A percentile compares a stretch with the other conserved stretches of the same genome.
Conservation (phyloP, 306 rosid genomes). For the Quercus bicolor region DNA sequence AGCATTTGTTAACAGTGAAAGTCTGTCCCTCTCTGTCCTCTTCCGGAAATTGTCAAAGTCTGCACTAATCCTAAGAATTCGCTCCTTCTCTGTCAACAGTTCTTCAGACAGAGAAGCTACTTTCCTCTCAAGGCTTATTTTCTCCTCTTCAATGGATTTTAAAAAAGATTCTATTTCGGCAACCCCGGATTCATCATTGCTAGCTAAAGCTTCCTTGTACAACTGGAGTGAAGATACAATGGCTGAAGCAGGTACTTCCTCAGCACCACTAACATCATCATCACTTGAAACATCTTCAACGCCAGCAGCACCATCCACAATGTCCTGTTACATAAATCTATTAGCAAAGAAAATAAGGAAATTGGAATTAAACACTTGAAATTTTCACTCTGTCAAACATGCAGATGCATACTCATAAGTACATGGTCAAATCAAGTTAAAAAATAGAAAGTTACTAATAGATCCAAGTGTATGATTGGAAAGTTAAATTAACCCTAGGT, state of each 20-base stretch:
- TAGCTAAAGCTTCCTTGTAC: slow-evolving; percentile 73
- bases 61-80: slow-evolving; percentile 85
- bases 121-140: slow-evolving; percentile 46
- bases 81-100: slow-evolving; percentile 53
- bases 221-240: slow-evolving; percentile 47
- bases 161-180: slow-evolving; percentile 66
- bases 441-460: neutral
- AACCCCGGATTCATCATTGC: slow-evolving; percentile 58
- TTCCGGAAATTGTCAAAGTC: slow-evolving; percentile 95
- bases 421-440: neutral
- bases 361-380: slow-evolving; percentile 14
- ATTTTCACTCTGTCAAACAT: slow-evolving; percentile 7
- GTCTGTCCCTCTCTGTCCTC: slow-evolving; percentile 91
- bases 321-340: slow-evolving; percentile 59
- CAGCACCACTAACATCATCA: slow-evolving; percentile 38
- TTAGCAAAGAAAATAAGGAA: slow-evolving; percentile 27
- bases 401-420: neutral
- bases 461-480: neutral
- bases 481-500: neutral
- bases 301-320: slow-evolving; percentile 46
- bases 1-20: slow-evolving; percentile 76
- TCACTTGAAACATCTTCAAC: slow-evolving; percentile 45
- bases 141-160: slow-evolving; percentile 72
- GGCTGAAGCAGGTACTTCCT: slow-evolving; percentile 51
- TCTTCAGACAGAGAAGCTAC: slow-evolving; percentile 58